Base-by-base conservation (phyloP, 768 basidiomycete species). In the Tylopilus sp. region DNA sequence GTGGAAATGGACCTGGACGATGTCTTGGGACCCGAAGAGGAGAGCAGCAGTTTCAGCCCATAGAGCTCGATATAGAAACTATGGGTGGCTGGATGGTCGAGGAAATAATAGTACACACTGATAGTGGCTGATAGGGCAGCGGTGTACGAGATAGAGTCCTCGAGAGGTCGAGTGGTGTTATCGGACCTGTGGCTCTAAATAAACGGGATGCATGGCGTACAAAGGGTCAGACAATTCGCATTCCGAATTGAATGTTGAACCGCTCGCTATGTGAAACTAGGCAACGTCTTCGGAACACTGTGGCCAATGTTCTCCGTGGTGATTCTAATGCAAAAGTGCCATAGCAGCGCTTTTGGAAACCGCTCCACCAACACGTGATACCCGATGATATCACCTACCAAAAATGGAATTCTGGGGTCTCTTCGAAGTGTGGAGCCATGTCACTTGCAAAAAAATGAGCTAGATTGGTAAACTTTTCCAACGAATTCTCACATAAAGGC, bases 101-200 rank as follows among this genome's bases (percentile, higher is more conserved):
- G n/a, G n/a, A n/a, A n/a, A n/a, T n/a, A n/a, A n/a, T n/a, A n/a
- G n/a, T n/a, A 36, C 92, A 31, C 13, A 30, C 35, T 45, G 43
- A 62, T 50, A 35, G 22, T 30, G 17, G 8, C 42, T 28, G 33
- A 50, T 26, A 30, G 17, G 22, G 25, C 38, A 23, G 22, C 10
- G 35, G 49, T 30, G 17, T 50, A 40, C 20, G 59, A 48, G 63
- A 66, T 85, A 83, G 18, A 83, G 66, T 15, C 83, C 84, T 30
- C 73, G 66, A 18, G n/a, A n/a, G n/a, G n/a, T 31, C 79, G 74
- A 23, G 77, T 69, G n/a, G 75, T 68, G 33, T 69, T 64, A 61
- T 90, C 86, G 22, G 4, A 91, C 86, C 66, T 95, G 93, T 4
- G 89, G 80, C 93, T 72, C 95, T 95, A 56, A 90, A 87, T 33